Percentiles rank a stretch among this genome's conserved stretches.
Conservation (phyloP, 2,329 filamentous ascomycete species). For the Neophaeococcomyces mojaviensis region DNA sequence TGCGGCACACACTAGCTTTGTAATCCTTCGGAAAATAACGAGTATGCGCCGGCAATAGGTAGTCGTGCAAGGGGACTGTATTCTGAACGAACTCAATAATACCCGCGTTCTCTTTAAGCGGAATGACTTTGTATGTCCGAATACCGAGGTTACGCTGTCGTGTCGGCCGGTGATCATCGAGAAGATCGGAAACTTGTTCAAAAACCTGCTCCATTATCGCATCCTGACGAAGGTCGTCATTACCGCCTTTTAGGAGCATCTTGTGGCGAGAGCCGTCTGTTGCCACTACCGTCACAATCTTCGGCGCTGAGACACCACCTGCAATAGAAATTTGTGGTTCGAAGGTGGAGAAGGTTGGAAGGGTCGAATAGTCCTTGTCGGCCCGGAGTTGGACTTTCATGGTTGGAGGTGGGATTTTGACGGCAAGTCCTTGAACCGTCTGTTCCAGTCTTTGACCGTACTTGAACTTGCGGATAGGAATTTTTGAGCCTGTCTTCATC, state of each 20-base stretch:
- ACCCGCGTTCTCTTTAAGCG: slow-evolving; percentile 73
- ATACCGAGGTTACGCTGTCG: slow-evolving; percentile 84
- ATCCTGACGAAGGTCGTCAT: slow-evolving; percentile 93
- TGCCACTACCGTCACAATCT: slow-evolving; percentile 76
- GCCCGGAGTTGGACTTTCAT: slow-evolving; percentile 71
- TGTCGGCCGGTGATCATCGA: slow-evolving; percentile 78
- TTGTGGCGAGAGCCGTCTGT: slow-evolving; percentile 74
- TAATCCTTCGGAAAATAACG: slow-evolving; percentile 78
- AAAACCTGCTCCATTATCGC: slow-evolving; percentile 99
- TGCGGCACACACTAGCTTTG: slow-evolving; percentile 67
- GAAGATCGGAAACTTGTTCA: slow-evolving; percentile 81
- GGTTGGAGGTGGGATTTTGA: slow-evolving; percentile 77
- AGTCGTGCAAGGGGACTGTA: slow-evolving; percentile 86
- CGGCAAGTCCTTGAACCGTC: slow-evolving; percentile 47
- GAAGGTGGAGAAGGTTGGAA: slow-evolving; percentile 68
- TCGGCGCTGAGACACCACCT: slow-evolving; percentile 83
- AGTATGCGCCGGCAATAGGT: slow-evolving; percentile 82
- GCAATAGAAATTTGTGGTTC: slow-evolving; percentile 75
- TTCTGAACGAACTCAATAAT: slow-evolving; percentile 96
- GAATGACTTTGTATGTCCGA: slow-evolving; percentile 93
- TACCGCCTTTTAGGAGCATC: slow-evolving; percentile 88
- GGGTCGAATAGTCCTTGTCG: slow-evolving; percentile 64
- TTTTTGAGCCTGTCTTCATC: slow-evolving; percentile 61
- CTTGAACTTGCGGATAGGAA: slow-evolving; percentile 55
- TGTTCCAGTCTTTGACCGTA: slow-evolving; percentile 58